Evolutionary conservation across 768 basidiomycete species (phyloP).

Genomic region (Boletus reticulatus): DNA sequence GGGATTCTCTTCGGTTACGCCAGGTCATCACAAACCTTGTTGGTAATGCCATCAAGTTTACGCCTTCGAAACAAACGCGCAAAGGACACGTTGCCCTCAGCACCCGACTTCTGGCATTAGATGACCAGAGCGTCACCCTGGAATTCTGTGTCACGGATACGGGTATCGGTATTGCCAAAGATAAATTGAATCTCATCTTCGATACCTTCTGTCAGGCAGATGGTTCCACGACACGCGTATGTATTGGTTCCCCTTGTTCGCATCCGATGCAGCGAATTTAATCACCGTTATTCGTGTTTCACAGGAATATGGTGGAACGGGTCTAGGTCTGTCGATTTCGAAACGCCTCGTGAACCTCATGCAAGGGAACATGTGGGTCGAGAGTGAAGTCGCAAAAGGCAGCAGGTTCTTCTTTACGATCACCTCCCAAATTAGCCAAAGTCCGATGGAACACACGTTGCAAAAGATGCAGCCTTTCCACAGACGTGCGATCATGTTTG

Average conservation of each 20-base stretch:
- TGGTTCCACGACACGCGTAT: conserved; percentile 91
- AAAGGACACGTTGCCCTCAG: conserved; percentile 92
- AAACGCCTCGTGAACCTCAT: conserved; percentile 96
- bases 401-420: conserved; percentile 98
- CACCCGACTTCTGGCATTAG: conserved; percentile 73
- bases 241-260: conserved; percentile 26
- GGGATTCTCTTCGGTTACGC: conserved; percentile 90
- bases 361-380: conserved; percentile 99
- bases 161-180: conserved; percentile 97
- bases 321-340: conserved; percentile 94
- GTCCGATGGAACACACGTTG: conserved; percentile 68
- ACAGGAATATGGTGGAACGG: conserved; percentile 96
- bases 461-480: conserved; percentile 84
- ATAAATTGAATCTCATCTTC: conserved; percentile 97
- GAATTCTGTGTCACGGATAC: conserved; percentile 98
- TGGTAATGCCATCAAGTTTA: conserved; percentile 97
- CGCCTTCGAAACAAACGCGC: conserved; percentile 70
- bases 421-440: conserved; percentile 77
- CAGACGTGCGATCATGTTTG: conserved; percentile 86
- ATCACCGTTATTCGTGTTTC: conserved; percentile 11
- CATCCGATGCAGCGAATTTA: conserved; percentile 8
- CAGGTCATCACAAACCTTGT: conserved; percentile 96
- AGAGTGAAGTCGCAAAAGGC: conserved; percentile 89
- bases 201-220: conserved; percentile 99
- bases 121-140: conserved; percentile 82